These are phyloP conservation scores for Fomes fomentarius DNA, from an alignment of 1,284 basidiomycete species.

Conservation along the genomic window DNA sequence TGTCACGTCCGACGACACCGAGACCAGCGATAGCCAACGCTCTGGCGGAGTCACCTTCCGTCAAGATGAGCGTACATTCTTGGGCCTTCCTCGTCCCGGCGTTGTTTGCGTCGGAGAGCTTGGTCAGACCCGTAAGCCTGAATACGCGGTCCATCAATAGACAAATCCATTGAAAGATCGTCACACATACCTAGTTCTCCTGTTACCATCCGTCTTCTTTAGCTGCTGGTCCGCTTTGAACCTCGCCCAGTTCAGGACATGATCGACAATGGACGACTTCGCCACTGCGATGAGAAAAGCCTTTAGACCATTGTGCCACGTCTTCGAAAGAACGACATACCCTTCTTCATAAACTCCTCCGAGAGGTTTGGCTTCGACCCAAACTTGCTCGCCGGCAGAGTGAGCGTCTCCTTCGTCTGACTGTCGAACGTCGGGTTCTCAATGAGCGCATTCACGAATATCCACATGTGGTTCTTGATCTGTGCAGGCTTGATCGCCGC, in stretches of 20 bases:
- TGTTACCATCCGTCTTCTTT: conserved; percentile 96
- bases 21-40: conserved; percentile 94
- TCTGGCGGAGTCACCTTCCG: conserved; percentile 99
- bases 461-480: conserved; percentile 98
- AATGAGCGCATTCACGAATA: conserved; percentile 96
- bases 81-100: conserved; percentile 85
- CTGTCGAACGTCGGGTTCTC: conserved; percentile 99
- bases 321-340: conserved; percentile 44
- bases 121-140: conserved; percentile 89
- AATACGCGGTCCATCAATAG: neutral
- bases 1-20: conserved; percentile 93
- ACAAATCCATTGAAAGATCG: neutral
- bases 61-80: conserved; percentile 94
- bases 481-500: conserved; percentile 91
- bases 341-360: conserved; percentile 97
- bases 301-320: neutral
- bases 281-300: conserved; percentile 60
- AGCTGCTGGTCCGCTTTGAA: conserved; percentile 96
- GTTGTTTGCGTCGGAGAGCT: conserved; percentile 97
- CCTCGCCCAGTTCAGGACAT: conserved; percentile 94
- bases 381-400: conserved; percentile 88
- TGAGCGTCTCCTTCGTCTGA: conserved; percentile 98
- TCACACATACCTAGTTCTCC: conserved; percentile 80
- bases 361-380: conserved; percentile 83
- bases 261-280: conserved; percentile 92